Evolutionary conservation across 2,329 filamentous ascomycete species (phyloP).

Genomic region (Calonectria pauciramosa): DNA sequence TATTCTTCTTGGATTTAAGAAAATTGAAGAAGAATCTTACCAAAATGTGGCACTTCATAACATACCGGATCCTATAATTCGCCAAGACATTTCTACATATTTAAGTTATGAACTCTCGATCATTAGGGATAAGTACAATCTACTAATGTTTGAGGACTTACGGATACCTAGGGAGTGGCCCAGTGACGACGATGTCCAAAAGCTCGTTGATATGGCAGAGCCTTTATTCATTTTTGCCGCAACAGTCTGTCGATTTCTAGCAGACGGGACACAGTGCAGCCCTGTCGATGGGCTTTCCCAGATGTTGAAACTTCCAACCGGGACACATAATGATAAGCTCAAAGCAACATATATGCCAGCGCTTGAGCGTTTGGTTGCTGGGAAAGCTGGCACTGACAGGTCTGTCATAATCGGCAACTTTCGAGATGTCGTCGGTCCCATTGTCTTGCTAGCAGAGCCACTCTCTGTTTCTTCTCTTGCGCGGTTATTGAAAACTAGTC

Average conservation of each 20-base stretch:
- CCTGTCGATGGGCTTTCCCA: slow-evolving; percentile 33
- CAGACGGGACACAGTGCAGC: too few species aligned
- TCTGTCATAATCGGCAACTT: too few species aligned
- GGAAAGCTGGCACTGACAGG: too few species aligned
- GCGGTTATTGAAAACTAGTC: too few species aligned
- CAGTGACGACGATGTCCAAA: neutral
- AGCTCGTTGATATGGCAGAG: slow-evolving; percentile 45
- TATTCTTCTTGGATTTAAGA: slow-evolving; percentile 42
- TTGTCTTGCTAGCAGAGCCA: slow-evolving; percentile 49
- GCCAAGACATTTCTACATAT: neutral
- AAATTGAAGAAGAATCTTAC: neutral
- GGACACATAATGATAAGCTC: slow-evolving; percentile 6
- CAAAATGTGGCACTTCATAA: neutral
- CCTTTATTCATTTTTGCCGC: slow-evolving; percentile 54
- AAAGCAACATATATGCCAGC: slow-evolving; percentile 30
- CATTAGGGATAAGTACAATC: slow-evolving; percentile 39
- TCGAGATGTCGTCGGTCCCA: slow-evolving; percentile 47
- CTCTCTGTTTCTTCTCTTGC: too few species aligned
- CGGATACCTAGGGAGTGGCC: too few species aligned
- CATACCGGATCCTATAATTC: neutral
- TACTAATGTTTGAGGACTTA: too few species aligned
- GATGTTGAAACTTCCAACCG: slow-evolving; percentile 34
- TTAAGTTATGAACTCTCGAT: slow-evolving; percentile 34
- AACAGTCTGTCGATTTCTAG: slow-evolving; percentile 48
- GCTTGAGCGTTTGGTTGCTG: neutral